Conservation (phyloP, 2,329 filamentous ascomycete genomes). For the Paraphaeosphaeria sporulosa region DNA sequence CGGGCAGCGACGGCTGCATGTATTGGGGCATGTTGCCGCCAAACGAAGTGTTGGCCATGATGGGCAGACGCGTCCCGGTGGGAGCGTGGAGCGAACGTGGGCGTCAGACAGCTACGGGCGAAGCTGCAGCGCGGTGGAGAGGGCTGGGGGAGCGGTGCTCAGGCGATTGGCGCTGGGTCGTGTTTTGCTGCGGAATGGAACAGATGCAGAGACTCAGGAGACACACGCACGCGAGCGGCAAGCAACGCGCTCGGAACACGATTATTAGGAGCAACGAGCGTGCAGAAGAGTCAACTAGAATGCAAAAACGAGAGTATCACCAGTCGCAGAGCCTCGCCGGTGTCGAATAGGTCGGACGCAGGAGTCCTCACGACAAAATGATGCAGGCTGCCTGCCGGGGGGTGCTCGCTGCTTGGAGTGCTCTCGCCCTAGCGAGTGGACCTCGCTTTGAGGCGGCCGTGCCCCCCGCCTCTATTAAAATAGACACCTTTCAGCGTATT, state of each 20-base stretch:
- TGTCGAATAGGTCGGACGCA: constrained; percentile 30
- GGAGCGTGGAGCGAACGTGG: constrained; percentile 44
- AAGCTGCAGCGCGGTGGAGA: constrained; percentile 16
- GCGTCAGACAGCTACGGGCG: constrained; percentile 28
- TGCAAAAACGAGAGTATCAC: constrained; percentile 40
- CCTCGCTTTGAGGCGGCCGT: constrained; percentile 4
- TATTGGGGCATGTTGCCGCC: constrained; percentile 62
- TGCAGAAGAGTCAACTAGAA: constrained; percentile 22
- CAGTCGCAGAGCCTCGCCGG: constrained; percentile 27
- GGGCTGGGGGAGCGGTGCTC: constrained; percentile 13
- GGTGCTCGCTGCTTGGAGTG: constrained; percentile 3
- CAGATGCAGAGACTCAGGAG: constrained; percentile 20
- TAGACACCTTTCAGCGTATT: constrained; percentile 11
- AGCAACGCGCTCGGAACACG: constrained; percentile 15
- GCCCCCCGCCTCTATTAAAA: constrained; percentile 6
- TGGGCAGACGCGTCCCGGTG: constrained; percentile 50
- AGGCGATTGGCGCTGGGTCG: constrained; percentile 9
- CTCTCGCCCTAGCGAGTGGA: constrained; percentile 10
- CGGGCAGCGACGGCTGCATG: constrained; percentile 85
- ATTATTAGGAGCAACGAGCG: constrained; percentile 43
- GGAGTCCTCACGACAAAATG: constrained; percentile 23
- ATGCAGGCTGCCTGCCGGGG: constrained; percentile 16
- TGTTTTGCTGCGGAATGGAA: constrained; percentile 36
- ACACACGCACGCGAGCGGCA: constrained; percentile 24
- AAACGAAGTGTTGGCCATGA: constrained; percentile 65